Evolutionary conservation across 352 stramenopile species (phyloP).

Genomic region (Globisporangium nunn): DNA sequence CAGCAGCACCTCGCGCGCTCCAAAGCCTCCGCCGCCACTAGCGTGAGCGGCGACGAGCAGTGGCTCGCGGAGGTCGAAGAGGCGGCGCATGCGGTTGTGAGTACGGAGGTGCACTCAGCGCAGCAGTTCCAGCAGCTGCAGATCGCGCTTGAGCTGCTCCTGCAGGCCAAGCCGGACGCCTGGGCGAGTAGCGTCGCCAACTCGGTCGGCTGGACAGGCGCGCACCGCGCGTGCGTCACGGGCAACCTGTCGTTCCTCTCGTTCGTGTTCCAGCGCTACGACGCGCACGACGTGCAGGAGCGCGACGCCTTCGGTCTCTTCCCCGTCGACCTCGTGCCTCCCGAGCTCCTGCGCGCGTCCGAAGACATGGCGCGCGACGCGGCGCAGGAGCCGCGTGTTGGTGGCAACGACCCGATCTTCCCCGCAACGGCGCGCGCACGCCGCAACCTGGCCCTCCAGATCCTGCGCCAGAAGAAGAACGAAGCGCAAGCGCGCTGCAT

Average conservation of each 20-base stretch:
- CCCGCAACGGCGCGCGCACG: conserved; percentile 17
- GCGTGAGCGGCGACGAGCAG: conserved; percentile 5
- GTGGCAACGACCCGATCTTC: conserved; percentile 3
- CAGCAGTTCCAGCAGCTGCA: conserved; percentile 56
- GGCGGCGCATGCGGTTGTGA: conserved; percentile 46
- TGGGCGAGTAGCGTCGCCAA: conserved; percentile 28
- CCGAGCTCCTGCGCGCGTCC: conserved; percentile 27
- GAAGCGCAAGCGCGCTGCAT: conserved; percentile 17
- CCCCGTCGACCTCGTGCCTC: conserved; percentile 47
- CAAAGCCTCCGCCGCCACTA: conserved; percentile 8
- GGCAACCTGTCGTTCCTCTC: conserved; percentile 51
- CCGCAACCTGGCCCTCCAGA: conserved; percentile 25
- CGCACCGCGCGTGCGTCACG: conserved; percentile 49
- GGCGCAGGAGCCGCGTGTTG: conserved; percentile 1
- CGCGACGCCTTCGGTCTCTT: conserved; percentile 47
- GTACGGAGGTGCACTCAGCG: conserved; percentile 42
- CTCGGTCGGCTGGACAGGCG: conserved; percentile 32
- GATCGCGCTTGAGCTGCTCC: conserved; percentile 51
- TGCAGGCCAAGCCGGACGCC: conserved; percentile 24
- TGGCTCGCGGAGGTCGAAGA: conserved; percentile 33
- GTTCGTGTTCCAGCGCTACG: conserved; percentile 38
- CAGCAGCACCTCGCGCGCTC: conserved; percentile 3
- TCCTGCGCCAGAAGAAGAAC: conserved; percentile 27
- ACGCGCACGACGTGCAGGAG: conserved; percentile 23
- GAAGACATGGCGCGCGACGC: conserved; percentile 18